Conservation (phyloP, 345 rosid genomes). For the Aurinia saxatilis region DNA sequence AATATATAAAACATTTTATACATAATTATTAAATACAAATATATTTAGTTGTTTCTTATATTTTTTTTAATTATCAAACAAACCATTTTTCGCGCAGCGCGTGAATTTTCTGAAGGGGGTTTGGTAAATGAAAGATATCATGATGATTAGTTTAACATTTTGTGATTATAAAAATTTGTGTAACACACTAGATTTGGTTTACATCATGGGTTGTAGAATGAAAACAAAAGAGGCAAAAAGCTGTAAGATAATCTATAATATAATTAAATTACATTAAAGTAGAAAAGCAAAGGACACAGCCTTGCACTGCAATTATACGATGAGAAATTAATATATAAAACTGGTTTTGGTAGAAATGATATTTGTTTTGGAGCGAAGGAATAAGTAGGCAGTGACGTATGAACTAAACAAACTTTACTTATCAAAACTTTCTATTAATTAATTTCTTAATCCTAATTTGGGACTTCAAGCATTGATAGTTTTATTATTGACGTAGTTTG, state of each 20-base stretch:
- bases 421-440: neutral
- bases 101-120: neutral
- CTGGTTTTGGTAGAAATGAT: conserved; percentile 17
- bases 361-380: conserved; percentile 17
- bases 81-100: too few relatives aligned
- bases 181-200: conserved; percentile 31
- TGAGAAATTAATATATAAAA: conserved; percentile 14
- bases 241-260: conserved; percentile 3
- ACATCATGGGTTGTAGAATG: conserved; percentile 21
- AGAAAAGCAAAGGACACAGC: conserved; percentile 26
- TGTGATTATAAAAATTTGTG: neutral
- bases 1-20: too few relatives aligned
- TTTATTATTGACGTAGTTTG: neutral
- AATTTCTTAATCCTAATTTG: conserved; percentile 4
- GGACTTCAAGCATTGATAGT: neutral
- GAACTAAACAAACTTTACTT: conserved; percentile 8
- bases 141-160: neutral
- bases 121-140: neutral
- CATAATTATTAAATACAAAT: too few relatives aligned
- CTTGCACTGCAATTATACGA: conserved; percentile 29
- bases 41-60: too few relatives aligned
- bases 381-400: conserved; percentile 22
- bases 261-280: neutral
- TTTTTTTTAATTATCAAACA: too few relatives aligned
- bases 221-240: conserved; percentile 28